phyloP scores from a whole-genome alignment of 139 green algal genomes.

The Coelastrella sp. region DNA sequence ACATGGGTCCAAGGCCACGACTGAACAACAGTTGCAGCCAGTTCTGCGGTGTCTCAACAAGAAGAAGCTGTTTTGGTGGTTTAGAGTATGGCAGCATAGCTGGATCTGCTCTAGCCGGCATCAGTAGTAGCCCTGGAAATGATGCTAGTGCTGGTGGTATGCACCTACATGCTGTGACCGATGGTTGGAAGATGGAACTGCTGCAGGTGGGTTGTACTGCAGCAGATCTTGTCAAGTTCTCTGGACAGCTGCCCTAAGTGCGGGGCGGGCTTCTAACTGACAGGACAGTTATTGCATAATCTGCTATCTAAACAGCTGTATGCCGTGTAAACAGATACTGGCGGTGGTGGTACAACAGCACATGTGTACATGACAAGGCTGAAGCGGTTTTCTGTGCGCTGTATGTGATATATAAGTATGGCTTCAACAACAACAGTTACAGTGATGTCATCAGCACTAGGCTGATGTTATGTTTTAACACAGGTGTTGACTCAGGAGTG shows the following conservation, averaged over 20 bases:
- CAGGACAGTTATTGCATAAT: no score
- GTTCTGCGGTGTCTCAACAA: neutral
- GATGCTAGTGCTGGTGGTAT: neutral
- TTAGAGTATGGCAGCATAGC: neutral
- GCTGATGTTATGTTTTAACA: neutral
- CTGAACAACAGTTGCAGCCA: neutral
- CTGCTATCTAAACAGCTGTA: no score
- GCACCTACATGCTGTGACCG: slow-evolving; percentile 44
- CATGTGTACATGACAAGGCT: no score
- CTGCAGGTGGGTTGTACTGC: slow-evolving; percentile 29
- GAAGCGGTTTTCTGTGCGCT: no score
- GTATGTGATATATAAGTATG: no score
- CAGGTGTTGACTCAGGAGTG: slow-evolving; percentile 47
- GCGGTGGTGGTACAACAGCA: no score
- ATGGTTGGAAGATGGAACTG: slow-evolving; percentile 58
- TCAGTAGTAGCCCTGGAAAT: neutral
- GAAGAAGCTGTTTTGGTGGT: slow-evolving; percentile 11
- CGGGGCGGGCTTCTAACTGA: no score
- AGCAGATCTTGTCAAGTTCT: no score
- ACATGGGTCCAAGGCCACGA: neutral
- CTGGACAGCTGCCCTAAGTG: no score
- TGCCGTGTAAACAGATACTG: no score
- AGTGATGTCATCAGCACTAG: no score
- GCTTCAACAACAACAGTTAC: no score
- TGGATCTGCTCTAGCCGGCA: neutral